These are phyloP conservation scores for Tulasnella sp. DNA, from an alignment of 768 basidiomycete genomes.

Conservation along the genomic window DNA sequence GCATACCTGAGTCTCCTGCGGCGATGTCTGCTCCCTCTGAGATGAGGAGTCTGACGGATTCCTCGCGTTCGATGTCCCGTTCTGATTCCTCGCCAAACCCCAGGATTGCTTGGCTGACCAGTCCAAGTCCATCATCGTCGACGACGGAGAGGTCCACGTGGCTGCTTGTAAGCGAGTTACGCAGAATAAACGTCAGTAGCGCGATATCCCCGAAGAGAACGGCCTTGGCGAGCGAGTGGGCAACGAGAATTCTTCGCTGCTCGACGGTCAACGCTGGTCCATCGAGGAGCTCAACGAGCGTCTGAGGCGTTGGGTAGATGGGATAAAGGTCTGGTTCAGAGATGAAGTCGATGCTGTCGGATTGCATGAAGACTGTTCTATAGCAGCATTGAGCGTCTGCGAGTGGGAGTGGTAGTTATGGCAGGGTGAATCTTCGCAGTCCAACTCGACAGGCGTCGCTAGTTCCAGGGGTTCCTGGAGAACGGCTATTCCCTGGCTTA, in stretches of 20 bases:
- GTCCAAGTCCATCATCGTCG: conserved; percentile 82
- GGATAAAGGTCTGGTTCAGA: conserved; percentile 58
- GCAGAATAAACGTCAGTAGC: conserved; percentile 66
- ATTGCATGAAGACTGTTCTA: conserved; percentile 3
- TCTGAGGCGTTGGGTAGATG: conserved; percentile 62
- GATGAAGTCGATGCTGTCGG: conserved; percentile 13
- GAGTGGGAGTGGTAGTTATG: conserved; percentile 8
- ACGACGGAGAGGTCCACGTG: conserved; percentile 62
- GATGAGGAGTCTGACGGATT: conserved; percentile 76
- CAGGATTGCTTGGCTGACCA: conserved; percentile 72
- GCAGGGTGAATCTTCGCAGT: conserved; percentile 4
- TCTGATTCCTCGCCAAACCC: conserved; percentile 80
- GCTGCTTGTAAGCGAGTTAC: conserved; percentile 60
- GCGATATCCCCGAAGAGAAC: conserved; percentile 74
- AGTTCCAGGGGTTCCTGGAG: conserved; percentile 9
- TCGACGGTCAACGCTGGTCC: conserved; percentile 62
- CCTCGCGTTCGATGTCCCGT: conserved; percentile 84
- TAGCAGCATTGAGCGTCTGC: conserved; percentile 12
- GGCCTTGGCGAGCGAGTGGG: conserved; percentile 69
- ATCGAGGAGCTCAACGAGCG: conserved; percentile 61
- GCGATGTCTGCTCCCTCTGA: conserved; percentile 69
- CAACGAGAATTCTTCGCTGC: conserved; percentile 66
- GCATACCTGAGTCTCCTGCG: conserved; percentile 58
- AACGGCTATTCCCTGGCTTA: neutral
- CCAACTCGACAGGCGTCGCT: conserved; percentile 14